Evolutionary conservation across 495 filamentous ascomycete genomes (phyloP).

Genomic region (Annulohypoxylon moriforme): DNA sequence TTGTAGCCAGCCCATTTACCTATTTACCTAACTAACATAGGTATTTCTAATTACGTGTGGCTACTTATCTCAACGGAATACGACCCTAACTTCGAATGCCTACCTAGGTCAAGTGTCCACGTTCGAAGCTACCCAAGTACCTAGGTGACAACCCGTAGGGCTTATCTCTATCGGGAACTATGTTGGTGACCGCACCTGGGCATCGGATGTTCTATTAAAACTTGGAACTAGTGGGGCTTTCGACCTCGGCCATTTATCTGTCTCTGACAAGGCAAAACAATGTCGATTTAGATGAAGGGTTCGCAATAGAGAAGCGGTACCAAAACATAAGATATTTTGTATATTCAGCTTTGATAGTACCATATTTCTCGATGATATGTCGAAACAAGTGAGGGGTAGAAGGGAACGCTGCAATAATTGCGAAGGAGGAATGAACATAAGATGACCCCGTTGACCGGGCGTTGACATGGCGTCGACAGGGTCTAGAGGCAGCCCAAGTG

Average conservation of each 20-base stretch:
- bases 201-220: conserved; percentile 16
- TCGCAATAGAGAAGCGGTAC: conserved; percentile 13
- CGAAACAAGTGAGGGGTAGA: conserved; percentile 39
- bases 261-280: conserved; percentile 32
- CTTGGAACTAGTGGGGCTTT: conserved; percentile 25
- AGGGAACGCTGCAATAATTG: conserved; percentile 25
- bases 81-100: neutral
- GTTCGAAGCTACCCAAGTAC: neutral
- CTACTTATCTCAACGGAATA: neutral
- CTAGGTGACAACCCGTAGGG: conserved; percentile 22
- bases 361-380: conserved; percentile 40
- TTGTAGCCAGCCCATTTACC: neutral
- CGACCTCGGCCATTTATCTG: conserved; percentile 28
- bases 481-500: conserved; percentile 22
- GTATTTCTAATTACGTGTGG: neutral
- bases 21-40: neutral
- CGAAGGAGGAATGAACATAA: conserved; percentile 12
- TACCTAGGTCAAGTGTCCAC: neutral
- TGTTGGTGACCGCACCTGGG: neutral
- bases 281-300: conserved; percentile 33
- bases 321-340: neutral
- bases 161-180: conserved; percentile 26
- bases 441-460: neutral
- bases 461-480: conserved; percentile 3
- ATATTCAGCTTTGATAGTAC: conserved; percentile 6